Evolutionary conservation across 768 basidiomycete species (phyloP).

Genomic region (Pleurotus sapidus): DNA sequence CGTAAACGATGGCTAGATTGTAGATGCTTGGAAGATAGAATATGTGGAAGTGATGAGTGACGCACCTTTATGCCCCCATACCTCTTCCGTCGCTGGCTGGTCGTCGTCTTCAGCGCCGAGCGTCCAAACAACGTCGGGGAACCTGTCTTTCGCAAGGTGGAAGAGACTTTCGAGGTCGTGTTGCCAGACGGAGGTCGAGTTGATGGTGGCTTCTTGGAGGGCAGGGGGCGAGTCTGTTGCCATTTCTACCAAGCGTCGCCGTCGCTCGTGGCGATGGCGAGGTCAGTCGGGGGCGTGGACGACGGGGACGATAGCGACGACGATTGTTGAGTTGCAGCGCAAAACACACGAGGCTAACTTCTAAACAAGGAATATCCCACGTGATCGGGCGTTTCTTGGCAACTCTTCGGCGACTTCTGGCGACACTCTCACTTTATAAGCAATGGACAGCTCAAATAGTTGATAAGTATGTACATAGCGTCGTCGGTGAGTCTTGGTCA

Average conservation of each 20-base stretch:
- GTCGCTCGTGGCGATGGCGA: neutral
- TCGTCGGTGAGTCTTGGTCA: too few relatives aligned
- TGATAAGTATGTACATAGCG: too few relatives aligned
- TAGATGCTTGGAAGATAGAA: neutral
- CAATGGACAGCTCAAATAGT: too few relatives aligned
- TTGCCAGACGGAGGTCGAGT: conserved; percentile 77
- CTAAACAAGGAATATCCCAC: neutral
- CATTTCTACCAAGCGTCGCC: neutral
- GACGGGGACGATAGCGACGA: neutral
- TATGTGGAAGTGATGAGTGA: neutral
- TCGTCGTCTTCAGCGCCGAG: conserved; percentile 48
- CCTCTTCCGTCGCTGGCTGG: conserved; percentile 46
- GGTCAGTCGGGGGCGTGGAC: neutral
- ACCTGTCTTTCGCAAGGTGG: conserved; percentile 82
- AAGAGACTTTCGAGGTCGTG: conserved; percentile 77
- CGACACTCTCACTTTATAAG: too few relatives aligned
- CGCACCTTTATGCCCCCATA: conserved; percentile 96
- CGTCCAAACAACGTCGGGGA: conserved; percentile 97
- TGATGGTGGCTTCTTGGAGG: conserved; percentile 61
- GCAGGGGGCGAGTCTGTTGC: conserved; percentile 37
- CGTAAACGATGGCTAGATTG: conserved; percentile 82
- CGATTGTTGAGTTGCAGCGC: neutral
- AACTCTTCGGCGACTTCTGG: too few relatives aligned
- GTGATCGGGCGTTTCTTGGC: neutral
- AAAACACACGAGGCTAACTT: neutral